These are phyloP conservation scores for Hypoxylon sp. DNA, from an alignment of 2,329 filamentous ascomycete genomes.

Conservation along the genomic window DNA sequence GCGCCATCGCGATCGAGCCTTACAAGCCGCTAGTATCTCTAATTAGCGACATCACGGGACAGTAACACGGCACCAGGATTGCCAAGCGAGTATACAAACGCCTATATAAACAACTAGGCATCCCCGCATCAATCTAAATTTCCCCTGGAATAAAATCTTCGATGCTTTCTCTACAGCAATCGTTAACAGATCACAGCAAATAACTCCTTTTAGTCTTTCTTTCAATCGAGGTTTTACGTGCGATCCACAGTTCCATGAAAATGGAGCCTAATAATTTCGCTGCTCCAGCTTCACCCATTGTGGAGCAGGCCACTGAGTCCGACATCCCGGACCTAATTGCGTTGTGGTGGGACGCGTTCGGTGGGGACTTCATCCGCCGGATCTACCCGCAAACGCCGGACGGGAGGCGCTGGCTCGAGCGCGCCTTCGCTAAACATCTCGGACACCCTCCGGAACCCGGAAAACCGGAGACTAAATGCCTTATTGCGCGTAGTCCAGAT, in stretches of 20 bases:
- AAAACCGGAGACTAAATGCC: background rate
- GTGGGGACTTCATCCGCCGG: conserved; percentile 24
- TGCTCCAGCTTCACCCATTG: conserved; percentile 4
- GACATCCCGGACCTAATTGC: conserved; percentile 36
- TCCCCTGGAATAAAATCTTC: background rate
- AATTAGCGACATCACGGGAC: background rate
- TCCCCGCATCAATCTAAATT: background rate
- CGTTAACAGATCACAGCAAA: background rate
- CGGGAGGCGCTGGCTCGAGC: conserved; percentile 32
- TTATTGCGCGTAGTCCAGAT: conserved; percentile 26
- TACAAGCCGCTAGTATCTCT: background rate
- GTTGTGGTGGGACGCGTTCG: conserved; percentile 32
- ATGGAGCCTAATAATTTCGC: background rate
- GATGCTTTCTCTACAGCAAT: background rate
- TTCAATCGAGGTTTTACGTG: background rate
- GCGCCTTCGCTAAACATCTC: conserved; percentile 24
- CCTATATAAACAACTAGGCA: background rate
- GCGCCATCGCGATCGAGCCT: background rate
- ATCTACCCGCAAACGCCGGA: conserved; percentile 32
- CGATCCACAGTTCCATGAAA: background rate
- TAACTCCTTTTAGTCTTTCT: background rate
- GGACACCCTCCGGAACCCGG: background rate
- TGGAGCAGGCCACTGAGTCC: conserved; percentile 23
- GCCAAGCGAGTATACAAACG: background rate
- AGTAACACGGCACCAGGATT: background rate